Percentiles rank a stretch among this genome's conserved stretches.
phyloP scores from a whole-genome alignment of 1,284 basidiomycete species.

The Moniliella sp. region DNA sequence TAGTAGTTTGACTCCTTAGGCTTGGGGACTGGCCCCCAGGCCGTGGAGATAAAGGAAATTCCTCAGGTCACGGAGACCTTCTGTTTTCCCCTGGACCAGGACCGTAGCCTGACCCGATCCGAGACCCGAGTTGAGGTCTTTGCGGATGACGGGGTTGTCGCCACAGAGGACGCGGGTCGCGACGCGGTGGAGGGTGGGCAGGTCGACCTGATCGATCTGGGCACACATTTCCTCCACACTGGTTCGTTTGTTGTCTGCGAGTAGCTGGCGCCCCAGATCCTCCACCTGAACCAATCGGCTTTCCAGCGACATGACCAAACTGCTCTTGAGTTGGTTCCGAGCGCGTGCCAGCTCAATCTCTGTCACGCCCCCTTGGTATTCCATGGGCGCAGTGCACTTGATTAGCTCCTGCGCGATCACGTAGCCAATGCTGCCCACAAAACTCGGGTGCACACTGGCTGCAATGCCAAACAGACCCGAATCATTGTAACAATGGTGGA shows the following conservation, averaged over 20 bases:
- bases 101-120: constrained; percentile 20
- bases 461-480: constrained; percentile 81
- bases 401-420: constrained; percentile 61
- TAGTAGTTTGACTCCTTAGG: too few relatives aligned
- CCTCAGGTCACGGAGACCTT: constrained; percentile 19
- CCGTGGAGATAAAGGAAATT: constrained; percentile 13
- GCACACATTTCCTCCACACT: constrained; percentile 74
- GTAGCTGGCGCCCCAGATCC: constrained; percentile 47
- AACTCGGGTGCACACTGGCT: constrained; percentile 58
- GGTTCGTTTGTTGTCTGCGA: constrained; percentile 73
- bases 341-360: constrained; percentile 56
- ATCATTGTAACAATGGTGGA: constrained; percentile 93
- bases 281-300: constrained; percentile 55
- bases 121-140: constrained; percentile 4
- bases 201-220: constrained; percentile 60
- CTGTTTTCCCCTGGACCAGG: constrained; percentile 22
- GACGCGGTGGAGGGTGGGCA: constrained; percentile 50
- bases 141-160: neutral
- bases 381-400: constrained; percentile 34
- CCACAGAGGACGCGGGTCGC: constrained; percentile 47
- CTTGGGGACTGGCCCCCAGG: constrained; percentile 8
- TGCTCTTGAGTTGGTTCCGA: constrained; percentile 85
- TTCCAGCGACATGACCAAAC: constrained; percentile 84
- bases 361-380: constrained; percentile 41
- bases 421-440: constrained; percentile 50